phyloP scores from a whole-genome alignment of 2,329 filamentous ascomycete genomes.

The Penicillium sumatraense region DNA sequence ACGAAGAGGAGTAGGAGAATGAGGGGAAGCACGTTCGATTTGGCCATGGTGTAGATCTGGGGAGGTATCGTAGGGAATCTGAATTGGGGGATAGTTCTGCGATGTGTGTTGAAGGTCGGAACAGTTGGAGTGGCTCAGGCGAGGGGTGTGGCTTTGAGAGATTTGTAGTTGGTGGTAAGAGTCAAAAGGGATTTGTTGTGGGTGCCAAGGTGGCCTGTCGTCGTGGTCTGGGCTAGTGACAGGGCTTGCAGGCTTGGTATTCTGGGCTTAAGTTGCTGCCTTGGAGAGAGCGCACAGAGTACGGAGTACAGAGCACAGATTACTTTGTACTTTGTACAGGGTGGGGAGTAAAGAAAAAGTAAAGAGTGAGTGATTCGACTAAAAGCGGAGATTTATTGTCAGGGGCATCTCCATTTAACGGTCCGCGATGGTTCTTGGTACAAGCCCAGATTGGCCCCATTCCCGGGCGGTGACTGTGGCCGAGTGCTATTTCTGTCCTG shows the following conservation, averaged over 20 bases:
- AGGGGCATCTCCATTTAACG: neutral
- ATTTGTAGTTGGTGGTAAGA: neutral
- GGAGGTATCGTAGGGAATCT: neutral
- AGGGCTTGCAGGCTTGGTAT: conserved; percentile 8
- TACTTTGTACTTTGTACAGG: no score
- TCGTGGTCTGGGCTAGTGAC: neutral
- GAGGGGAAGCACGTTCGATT: conserved; percentile 56
- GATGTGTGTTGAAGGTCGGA: neutral
- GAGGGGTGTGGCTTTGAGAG: conserved; percentile 5
- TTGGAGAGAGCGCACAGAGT: neutral
- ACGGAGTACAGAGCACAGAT: neutral
- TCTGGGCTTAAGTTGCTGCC: conserved; percentile 4
- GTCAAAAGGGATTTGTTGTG: neutral
- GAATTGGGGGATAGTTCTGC: neutral
- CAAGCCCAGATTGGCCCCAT: no score
- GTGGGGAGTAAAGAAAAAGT: neutral
- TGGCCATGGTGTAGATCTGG: conserved; percentile 21
- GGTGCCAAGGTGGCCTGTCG: neutral
- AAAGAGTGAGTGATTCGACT: neutral
- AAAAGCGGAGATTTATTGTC: neutral
- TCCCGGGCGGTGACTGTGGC: conserved; percentile 3
- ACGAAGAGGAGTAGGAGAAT: conserved; percentile 61
- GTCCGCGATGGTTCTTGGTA: neutral
- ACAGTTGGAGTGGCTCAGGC: neutral
- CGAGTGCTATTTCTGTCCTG: neutral